Percentiles rank a stretch among this genome's conserved stretches.
Conservation (phyloP, 768 basidiomycete species). For the Boletus huronensis region DNA sequence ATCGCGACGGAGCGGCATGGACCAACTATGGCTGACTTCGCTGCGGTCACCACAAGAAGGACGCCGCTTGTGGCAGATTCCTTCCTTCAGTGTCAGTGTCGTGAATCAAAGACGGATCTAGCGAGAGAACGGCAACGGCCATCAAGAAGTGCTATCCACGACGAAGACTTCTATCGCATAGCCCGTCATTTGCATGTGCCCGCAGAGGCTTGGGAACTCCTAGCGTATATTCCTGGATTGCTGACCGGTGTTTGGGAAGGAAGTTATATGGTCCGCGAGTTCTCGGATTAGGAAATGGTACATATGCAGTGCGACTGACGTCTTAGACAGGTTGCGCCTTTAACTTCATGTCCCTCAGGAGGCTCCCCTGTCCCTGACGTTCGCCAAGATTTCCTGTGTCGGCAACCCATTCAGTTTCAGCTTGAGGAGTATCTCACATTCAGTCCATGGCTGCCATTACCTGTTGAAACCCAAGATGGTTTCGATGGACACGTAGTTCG, state of each 20-base stretch:
- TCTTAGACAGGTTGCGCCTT: conserved; percentile 26
- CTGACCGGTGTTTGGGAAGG: conserved; percentile 63
- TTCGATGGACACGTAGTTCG: conserved; percentile 26
- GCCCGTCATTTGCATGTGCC: conserved; percentile 14
- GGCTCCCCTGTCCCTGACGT: conserved; percentile 6
- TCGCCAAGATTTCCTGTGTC: conserved; percentile 38
- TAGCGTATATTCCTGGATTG: conserved; percentile 40
- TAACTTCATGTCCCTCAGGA: conserved; percentile 15
- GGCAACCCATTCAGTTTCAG: conserved; percentile 49
- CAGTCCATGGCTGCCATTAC: conserved; percentile 36
- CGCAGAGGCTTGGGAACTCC: conserved; percentile 24
- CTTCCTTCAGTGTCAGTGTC: conserved; percentile 24
- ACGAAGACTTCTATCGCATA: conserved; percentile 39
- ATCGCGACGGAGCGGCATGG: conserved; percentile 43
- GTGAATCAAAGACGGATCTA: conserved; percentile 32
- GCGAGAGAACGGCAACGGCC: conserved; percentile 31
- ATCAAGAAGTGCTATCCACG: conserved; percentile 32
- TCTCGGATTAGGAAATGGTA: conserved; percentile 14
- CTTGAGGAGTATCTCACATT: conserved; percentile 45
- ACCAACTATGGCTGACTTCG: conserved; percentile 54
- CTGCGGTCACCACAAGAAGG: conserved; percentile 36
- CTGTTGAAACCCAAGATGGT: conserved; percentile 15
- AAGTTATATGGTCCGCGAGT: conserved; percentile 47
- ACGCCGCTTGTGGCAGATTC: conserved; percentile 52
- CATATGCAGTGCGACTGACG: conserved; percentile 14